Evolutionary conservation across 441 rosid genomes (phyloP).

Genomic region (Arabidopsis lyrata): DNA sequence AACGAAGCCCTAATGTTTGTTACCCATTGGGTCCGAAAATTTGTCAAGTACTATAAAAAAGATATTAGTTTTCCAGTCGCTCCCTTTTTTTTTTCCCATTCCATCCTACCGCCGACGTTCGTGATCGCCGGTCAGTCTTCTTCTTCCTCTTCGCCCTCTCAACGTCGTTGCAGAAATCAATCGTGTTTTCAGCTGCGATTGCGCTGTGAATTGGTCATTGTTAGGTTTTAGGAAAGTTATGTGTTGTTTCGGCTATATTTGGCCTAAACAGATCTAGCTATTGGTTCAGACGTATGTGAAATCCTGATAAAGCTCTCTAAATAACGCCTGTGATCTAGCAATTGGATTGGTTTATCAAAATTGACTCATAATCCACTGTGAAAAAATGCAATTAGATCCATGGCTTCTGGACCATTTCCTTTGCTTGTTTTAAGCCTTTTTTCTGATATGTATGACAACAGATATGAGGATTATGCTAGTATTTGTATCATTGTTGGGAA

Average conservation of each 20-base stretch:
- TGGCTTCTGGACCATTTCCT: background rate
- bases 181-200: background rate
- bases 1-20: constrained; percentile 3
- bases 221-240: background rate
- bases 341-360: background rate
- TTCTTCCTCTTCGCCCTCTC: background rate
- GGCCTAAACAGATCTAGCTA: background rate
- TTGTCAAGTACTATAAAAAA: background rate
- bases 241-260: background rate
- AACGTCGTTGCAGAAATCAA: background rate
- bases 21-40: background rate
- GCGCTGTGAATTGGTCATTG: background rate
- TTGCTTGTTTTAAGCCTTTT: background rate
- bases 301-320: background rate
- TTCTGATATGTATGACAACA: background rate
- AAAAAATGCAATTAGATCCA: background rate
- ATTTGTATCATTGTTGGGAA: no score
- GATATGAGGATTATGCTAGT: background rate
- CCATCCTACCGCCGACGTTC: background rate
- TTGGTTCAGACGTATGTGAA: background rate
- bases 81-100: constrained; percentile 8
- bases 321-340: background rate
- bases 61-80: background rate
- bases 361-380: background rate
- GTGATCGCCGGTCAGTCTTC: constrained; percentile 28